A percentile compares a stretch with the other conserved stretches of the same genome.
These are phyloP conservation scores for Eimeria sp. DNA, from an alignment of 169 alveolate species.

Conservation along the genomic window DNA sequence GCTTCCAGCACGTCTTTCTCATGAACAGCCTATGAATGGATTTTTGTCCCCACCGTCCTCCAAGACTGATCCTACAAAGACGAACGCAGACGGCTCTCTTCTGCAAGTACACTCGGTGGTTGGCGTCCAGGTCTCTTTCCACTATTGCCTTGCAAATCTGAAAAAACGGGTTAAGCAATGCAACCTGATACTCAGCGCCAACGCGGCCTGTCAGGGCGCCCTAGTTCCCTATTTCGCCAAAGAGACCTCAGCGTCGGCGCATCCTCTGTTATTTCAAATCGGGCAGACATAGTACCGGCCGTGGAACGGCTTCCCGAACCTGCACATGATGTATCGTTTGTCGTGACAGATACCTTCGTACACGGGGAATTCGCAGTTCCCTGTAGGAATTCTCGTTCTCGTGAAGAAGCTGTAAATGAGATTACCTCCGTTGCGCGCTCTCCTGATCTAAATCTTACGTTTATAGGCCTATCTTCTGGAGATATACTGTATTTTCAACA, in stretches of 20 bases:
- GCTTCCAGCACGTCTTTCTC: neutral
- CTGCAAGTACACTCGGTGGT: neutral
- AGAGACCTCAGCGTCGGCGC: neutral
- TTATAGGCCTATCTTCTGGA: slow-evolving; percentile 37
- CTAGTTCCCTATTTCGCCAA: neutral
- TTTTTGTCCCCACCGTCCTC: neutral
- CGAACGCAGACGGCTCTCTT: neutral
- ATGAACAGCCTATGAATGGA: neutral
- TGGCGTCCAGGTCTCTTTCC: neutral
- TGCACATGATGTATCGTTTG: slow-evolving; percentile 28
- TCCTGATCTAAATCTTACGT: slow-evolving; percentile 26
- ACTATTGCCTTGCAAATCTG: neutral
- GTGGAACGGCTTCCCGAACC: neutral
- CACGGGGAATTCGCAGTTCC: slow-evolving; percentile 14
- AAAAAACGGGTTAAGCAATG: slow-evolving; percentile 4
- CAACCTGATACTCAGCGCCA: slow-evolving; percentile 10
- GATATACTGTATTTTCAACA: slow-evolving; percentile 42
- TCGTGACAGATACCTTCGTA: slow-evolving; percentile 17
- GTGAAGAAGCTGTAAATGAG: slow-evolving; percentile 32
- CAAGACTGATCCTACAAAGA: neutral
- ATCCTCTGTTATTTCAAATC: neutral
- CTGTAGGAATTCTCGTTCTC: neutral
- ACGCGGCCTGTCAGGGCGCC: slow-evolving; percentile 27
- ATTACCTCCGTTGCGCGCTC: slow-evolving; percentile 19
- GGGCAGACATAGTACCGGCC: neutral